Evolutionary conservation across 192 early-diverging fungal species (phyloP).

Genomic region (Kappamyces sp.): DNA sequence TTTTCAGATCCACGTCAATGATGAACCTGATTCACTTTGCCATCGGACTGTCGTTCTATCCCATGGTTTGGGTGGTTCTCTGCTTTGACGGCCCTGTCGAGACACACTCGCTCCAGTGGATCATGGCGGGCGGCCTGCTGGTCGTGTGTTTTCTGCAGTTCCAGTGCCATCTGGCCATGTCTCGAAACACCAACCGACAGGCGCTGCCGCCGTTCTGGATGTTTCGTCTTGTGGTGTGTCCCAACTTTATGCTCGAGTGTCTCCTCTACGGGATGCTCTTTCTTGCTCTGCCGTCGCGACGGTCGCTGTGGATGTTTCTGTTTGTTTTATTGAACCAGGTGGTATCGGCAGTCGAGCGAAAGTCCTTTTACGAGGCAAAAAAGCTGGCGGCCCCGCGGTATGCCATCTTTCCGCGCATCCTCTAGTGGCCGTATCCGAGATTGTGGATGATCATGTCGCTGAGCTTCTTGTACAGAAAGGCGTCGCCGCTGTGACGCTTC

Average conservation of each 20-base stretch:
- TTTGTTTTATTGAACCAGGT: slow-evolving; percentile 12
- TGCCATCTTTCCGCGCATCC: slow-evolving; percentile 5
- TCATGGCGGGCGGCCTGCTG: too few relatives aligned
- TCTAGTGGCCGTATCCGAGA: slow-evolving; percentile 2
- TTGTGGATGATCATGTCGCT: slow-evolving; percentile 27
- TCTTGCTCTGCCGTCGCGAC: neutral
- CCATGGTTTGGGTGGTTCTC: slow-evolving; percentile 5
- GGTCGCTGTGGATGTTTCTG: neutral
- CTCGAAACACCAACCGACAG: neutral
- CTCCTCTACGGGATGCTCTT: neutral
- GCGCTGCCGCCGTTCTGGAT: neutral
- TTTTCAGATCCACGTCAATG: slow-evolving; percentile 1
- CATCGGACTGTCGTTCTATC: slow-evolving; percentile 7
- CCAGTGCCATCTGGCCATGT: slow-evolving; percentile 6
- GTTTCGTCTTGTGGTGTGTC: slow-evolving; percentile 13
- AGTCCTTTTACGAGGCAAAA: neutral
- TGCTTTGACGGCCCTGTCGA: neutral
- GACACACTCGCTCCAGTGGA: too few relatives aligned
- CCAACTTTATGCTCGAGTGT: slow-evolving; percentile 3
- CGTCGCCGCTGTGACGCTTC: slow-evolving; percentile 46
- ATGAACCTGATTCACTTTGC: slow-evolving; percentile 6
- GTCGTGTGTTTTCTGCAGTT: neutral
- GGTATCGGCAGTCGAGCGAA: slow-evolving; percentile 6
- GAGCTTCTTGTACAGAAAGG: slow-evolving; percentile 49
- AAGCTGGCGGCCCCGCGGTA: neutral